Evolutionary conservation across 805 yeast species (phyloP), one percentile per base, ranked within the genome.

Genomic region (Jamesozyma jinghongensis): DNA sequence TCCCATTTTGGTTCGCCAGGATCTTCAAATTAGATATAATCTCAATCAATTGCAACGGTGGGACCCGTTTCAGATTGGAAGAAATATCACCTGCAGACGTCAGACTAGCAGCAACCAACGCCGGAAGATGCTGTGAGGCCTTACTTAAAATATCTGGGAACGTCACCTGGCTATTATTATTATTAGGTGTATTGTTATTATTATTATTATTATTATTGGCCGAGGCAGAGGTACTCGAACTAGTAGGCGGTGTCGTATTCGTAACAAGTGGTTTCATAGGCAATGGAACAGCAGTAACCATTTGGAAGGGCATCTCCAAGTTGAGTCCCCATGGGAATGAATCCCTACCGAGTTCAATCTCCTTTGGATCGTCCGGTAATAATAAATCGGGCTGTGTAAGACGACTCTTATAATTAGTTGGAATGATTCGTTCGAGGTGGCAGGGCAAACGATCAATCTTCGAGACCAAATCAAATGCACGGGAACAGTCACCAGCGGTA

Each of bases 1-100:
- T 67, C 42, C 71, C 69, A 5, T 76, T 72, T 34, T 76, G 72
- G 29, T 65, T 66, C 27, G 79, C 63, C 5, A 78, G 62, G 27
- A 71, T 69, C 57, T 81, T 82, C 47, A 83, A 61, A 46, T 78
- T 80, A 5, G 87, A 73, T 19, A 83, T 67, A 32, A 82, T 66
- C 54, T 81, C 87, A 26, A 83, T 74, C 40, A 83, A 61, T 47
- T 79, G 81, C 13, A 79, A 73, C 3, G 92, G 92, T 3, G 85
- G 81, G 17, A 82, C 73, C 34, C 73, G 65, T 44, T 81, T 71
- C 44, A 83, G 62, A 22, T 79, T 80, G 43, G 71, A 67, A 25
- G 80, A 78, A 34, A 81, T 75, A 32, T 72, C 71, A 50, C 79
- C 85, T 29, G 75, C 70, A 3, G 69, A 60, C 17, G 63, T 62